Evolutionary conservation across 345 rosid genomes (phyloP).

Genomic region (Reutealis trisperma): DNA sequence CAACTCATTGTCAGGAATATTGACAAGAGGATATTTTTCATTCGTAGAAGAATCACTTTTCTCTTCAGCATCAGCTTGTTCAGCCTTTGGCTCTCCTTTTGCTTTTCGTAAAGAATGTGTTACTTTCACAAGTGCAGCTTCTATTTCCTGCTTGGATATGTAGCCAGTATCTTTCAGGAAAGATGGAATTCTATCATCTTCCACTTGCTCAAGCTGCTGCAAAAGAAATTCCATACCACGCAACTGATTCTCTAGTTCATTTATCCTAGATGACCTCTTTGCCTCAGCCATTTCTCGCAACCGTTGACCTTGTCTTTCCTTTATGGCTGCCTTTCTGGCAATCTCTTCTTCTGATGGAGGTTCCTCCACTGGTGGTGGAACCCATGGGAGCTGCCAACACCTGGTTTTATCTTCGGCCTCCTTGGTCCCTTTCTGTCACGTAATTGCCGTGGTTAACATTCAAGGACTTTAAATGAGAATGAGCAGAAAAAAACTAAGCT

Average conservation of each 20-base stretch:
- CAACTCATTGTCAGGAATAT: slow-evolving; percentile 72
- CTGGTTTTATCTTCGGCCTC: slow-evolving; percentile 90
- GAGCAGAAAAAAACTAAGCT: slow-evolving; percentile 18
- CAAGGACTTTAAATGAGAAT: slow-evolving; percentile 12
- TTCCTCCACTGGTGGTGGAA: slow-evolving; percentile 82
- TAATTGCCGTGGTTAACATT: slow-evolving; percentile 13
- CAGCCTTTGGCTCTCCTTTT: slow-evolving; percentile 78
- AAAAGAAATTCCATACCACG: slow-evolving; percentile 79
- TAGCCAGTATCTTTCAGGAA: slow-evolving; percentile 84
- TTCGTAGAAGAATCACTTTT: slow-evolving; percentile 50
- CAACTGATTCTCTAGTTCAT: slow-evolving; percentile 79
- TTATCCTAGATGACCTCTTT: slow-evolving; percentile 79
- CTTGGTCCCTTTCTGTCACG: slow-evolving; percentile 70
- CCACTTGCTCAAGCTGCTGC: slow-evolving; percentile 78
- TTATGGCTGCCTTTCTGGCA: slow-evolving; percentile 92
- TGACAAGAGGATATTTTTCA: slow-evolving; percentile 76
- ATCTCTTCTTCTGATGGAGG: slow-evolving; percentile 97
- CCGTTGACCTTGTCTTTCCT: slow-evolving; percentile 92
- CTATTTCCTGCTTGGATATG: slow-evolving; percentile 80
- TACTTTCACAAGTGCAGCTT: slow-evolving; percentile 56
- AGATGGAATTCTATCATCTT: slow-evolving; percentile 56
- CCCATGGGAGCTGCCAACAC: slow-evolving; percentile 96
- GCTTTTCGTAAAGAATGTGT: slow-evolving; percentile 75
- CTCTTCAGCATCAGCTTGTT: slow-evolving; percentile 74
- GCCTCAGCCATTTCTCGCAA: slow-evolving; percentile 98